These are phyloP conservation scores for Neotropicomus parvogracilis DNA, from an alignment of 1,284 basidiomycete species.

Conservation along the genomic window DNA sequence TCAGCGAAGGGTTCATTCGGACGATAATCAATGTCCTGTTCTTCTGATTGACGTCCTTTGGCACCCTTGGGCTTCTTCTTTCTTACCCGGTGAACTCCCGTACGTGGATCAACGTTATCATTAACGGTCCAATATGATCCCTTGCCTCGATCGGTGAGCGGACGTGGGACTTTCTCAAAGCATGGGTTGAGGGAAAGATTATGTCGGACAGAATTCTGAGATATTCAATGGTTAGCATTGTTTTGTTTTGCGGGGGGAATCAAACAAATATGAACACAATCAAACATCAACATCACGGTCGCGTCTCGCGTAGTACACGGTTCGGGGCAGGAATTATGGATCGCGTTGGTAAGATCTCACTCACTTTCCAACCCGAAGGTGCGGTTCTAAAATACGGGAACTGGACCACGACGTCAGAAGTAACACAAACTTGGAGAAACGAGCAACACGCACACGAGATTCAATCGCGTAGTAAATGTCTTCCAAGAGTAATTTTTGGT, in stretches of 20 bases:
- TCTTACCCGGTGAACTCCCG: slow-evolving; percentile 77
- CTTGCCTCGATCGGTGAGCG: slow-evolving; percentile 83
- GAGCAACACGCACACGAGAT: slow-evolving; percentile 57
- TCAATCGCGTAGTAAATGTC: slow-evolving; percentile 88
- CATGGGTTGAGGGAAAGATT: slow-evolving; percentile 92
- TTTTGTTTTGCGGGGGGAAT: slow-evolving; percentile 23
- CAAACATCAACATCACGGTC: slow-evolving; percentile 60
- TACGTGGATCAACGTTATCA: slow-evolving; percentile 80
- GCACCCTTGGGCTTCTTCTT: slow-evolving; percentile 71
- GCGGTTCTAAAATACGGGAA: slow-evolving; percentile 82
- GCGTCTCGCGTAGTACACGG: slow-evolving; percentile 32
- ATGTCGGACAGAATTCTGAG: slow-evolving; percentile 89
- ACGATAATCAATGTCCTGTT: slow-evolving; percentile 60
- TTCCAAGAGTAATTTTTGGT: slow-evolving; percentile 75
- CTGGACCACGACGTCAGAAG: slow-evolving; percentile 38
- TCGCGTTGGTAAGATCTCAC: slow-evolving; percentile 22
- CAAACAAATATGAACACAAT: slow-evolving; percentile 49
- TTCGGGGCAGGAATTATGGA: slow-evolving; percentile 1
- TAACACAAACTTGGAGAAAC: background rate
- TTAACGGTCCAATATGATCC: slow-evolving; percentile 88
- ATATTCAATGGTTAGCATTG: slow-evolving; percentile 26
- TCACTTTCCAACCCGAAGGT: slow-evolving; percentile 81
- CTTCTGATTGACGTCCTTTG: slow-evolving; percentile 44
- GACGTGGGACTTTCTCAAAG: slow-evolving; percentile 87
- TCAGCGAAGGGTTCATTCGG: slow-evolving; percentile 52